Evolutionary conservation across 2,329 filamentous ascomycete genomes (phyloP), one percentile per base, ranked within the genome.

Genomic region (Xylariaceae sp.): DNA sequence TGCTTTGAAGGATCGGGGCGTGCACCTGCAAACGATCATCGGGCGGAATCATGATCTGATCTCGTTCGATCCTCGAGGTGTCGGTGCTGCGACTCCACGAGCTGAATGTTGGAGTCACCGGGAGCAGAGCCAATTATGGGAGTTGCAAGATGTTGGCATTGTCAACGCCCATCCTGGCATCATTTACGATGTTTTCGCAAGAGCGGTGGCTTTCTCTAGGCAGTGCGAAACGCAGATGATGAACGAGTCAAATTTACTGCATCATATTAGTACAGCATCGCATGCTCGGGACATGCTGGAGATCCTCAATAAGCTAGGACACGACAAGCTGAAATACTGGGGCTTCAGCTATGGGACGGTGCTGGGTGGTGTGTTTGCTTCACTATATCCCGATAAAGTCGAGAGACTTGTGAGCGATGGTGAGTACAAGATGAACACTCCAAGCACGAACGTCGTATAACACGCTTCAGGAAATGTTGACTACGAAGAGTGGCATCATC

Each of bases 261-360:
- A 52, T 5, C 71, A 77, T 52, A 62, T 72, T 10, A 68, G 73
- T 52, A 76, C 74, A 5, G 66, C 70, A 1, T 74, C 70, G 3
- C 68, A 72, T 35, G 75, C 73, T 0, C 63, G 74, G 15, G 75
- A 78, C 52, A 68, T 78, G 71, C 67, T 77, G 0, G 74, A 73
- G 56, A 72, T 78, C 11, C 59, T 75, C 14, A 49, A 70, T 31
- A 65, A 70, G 55, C 66, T 68, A 6, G 74, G 72, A 2, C 57
- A 72, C 45, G 60, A 67, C 4, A 72, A 69, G 62, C 64, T 78
- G 6, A 68, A 66, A 40, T 80, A 78, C 58, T 80, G 76, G 76
- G 78, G 1, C 74, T 79, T 49, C 79, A 27, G 75, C 54, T 81
- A 81, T 53, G 77, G 77, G 10, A 78, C 76, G 7, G 59, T 79